phyloP scores from a whole-genome alignment of 805 yeast genomes.

The Yarrowia sp. region DNA sequence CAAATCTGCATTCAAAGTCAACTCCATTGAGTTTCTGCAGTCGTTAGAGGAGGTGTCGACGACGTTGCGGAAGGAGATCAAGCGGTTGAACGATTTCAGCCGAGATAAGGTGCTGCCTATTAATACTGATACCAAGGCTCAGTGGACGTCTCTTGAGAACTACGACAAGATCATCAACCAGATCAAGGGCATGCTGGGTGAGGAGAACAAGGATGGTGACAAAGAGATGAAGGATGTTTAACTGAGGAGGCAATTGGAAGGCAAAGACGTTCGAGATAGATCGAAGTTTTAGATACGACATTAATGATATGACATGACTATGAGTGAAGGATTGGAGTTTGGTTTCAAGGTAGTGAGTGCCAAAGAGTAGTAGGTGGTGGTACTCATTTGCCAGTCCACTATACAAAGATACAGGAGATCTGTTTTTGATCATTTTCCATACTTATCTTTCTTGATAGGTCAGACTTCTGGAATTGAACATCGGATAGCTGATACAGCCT shows the following conservation, averaged over 20 bases:
- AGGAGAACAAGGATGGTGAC: neutral
- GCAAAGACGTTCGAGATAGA: no score
- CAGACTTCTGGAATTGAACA: no score
- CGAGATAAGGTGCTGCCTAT: constrained; percentile 68
- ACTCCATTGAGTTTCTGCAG: constrained; percentile 59
- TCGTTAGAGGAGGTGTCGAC: constrained; percentile 66
- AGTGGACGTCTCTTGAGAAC: constrained; percentile 67
- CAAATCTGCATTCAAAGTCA: constrained; percentile 54
- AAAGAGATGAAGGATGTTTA: constrained; percentile 14
- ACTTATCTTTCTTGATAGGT: no score
- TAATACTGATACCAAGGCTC: constrained; percentile 71
- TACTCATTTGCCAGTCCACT: no score
- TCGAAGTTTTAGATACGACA: no score
- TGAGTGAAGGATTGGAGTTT: no score
- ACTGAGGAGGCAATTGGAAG: neutral
- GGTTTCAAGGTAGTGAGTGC: no score
- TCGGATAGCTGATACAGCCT: no score
- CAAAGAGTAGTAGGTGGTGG: neutral
- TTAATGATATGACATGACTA: no score
- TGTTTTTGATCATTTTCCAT: no score
- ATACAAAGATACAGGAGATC: no score
- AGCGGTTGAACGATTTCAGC: constrained; percentile 59
- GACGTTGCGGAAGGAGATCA: constrained; percentile 69
- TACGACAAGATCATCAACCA: constrained; percentile 52
- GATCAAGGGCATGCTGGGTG: constrained; percentile 16